A percentile compares a stretch with the other conserved stretches of the same genome.
phyloP scores from a whole-genome alignment of 2,329 filamentous ascomycete species.

The Aspergillus sp. region DNA sequence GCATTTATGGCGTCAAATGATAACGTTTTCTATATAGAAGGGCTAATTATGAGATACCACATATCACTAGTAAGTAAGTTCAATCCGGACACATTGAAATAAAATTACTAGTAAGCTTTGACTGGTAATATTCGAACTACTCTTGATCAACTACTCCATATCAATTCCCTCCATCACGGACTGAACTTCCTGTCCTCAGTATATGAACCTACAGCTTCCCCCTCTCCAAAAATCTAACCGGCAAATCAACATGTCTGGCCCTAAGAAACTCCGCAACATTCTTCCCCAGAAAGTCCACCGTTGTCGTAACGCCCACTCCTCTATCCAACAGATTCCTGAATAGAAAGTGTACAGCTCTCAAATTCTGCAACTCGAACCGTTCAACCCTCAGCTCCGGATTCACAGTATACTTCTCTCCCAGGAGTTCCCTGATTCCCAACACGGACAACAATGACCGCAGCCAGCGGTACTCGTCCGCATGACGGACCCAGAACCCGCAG shows the following conservation, averaged over 20 bases:
- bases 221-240: constrained; percentile 33
- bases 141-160: too few species aligned
- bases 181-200: too few species aligned
- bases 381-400: constrained; percentile 37
- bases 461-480: constrained; percentile 48
- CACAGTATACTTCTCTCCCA: constrained; percentile 26
- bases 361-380: constrained; percentile 50
- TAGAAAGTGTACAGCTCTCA: constrained; percentile 42
- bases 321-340: constrained; percentile 40
- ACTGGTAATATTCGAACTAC: too few species aligned
- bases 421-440: constrained; percentile 21
- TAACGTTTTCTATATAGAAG: neutral
- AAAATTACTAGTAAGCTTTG: too few species aligned
- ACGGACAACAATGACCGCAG: constrained; percentile 33
- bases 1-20: neutral
- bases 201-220: constrained; percentile 23
- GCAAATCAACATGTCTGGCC: constrained; percentile 36
- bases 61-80: too few species aligned
- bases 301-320: constrained; percentile 35
- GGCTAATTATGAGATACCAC: too few species aligned
- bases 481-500: constrained; percentile 49
- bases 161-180: too few species aligned
- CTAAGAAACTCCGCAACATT: constrained; percentile 41
- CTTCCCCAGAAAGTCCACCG: constrained; percentile 43
- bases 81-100: too few species aligned